These are phyloP conservation scores for Hypomyces perniciosus DNA, from an alignment of 2,329 filamentous ascomycete species.

Conservation along the genomic window DNA sequence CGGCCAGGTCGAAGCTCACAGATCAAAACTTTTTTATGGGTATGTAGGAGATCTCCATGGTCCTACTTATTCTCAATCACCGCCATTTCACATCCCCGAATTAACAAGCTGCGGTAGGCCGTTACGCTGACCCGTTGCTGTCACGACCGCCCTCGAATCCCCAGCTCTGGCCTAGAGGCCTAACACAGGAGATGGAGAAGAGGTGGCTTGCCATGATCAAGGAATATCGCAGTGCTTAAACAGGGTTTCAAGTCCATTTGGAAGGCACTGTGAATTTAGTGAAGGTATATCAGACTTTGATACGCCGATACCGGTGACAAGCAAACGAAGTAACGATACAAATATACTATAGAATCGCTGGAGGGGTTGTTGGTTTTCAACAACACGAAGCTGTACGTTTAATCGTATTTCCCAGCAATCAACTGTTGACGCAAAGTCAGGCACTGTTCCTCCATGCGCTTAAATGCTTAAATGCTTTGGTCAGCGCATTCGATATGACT, in stretches of 20 bases:
- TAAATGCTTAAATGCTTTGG: no score
- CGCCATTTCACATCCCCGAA: background rate
- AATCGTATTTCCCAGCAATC: no score
- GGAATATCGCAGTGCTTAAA: conserved; percentile 3
- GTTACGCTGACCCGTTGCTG: conserved; percentile 43
- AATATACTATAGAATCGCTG: no score
- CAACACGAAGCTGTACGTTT: no score
- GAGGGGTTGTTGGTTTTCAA: no score
- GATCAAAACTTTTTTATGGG: conserved; percentile 44
- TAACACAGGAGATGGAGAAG: conserved; percentile 37
- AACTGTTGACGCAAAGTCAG: no score
- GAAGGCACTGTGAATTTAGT: background rate
- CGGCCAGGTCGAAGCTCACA: conserved; percentile 30
- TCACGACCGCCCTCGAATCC: conserved; percentile 29
- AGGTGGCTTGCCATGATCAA: conserved; percentile 31
- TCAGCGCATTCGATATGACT: no score
- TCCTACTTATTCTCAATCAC: background rate
- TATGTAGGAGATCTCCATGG: conserved; percentile 22
- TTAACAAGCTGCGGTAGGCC: conserved; percentile 19
- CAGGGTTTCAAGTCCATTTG: background rate
- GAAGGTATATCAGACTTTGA: no score
- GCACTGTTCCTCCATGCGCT: no score
- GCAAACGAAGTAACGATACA: no score
- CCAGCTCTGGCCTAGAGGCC: conserved; percentile 30
- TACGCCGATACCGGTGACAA: no score